Conservation (phyloP, 768 basidiomycete species). For the Tubosaeta brunneosetosa region DNA sequence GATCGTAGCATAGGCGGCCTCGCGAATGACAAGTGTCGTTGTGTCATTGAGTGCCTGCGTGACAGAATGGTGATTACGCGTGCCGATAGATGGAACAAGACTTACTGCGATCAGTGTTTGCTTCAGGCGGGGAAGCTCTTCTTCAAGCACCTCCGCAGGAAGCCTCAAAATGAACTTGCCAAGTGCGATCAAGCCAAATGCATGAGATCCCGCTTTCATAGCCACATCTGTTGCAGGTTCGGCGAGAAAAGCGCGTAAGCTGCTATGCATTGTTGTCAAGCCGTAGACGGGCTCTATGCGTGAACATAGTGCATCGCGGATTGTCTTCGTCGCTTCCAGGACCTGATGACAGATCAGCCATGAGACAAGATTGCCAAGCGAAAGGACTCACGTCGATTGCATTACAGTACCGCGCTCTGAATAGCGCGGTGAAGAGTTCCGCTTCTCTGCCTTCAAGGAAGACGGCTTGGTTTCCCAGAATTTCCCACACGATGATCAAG, state of each 20-base stretch:
- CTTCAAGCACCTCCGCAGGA: constrained; percentile 80
- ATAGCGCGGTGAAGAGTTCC: constrained; percentile 65
- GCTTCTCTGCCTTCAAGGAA: constrained; percentile 78
- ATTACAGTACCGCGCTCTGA: constrained; percentile 70
- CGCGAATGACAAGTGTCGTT: constrained; percentile 71
- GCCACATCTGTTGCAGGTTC: constrained; percentile 49
- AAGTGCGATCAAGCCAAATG: constrained; percentile 79
- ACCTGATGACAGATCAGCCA: constrained; percentile 43
- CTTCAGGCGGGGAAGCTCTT: constrained; percentile 76
- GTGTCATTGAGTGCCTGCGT: constrained; percentile 67
- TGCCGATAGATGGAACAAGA: not conserved
- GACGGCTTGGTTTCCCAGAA: constrained; percentile 67
- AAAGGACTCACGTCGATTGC: constrained; percentile 54
- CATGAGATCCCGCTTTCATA: constrained; percentile 62
- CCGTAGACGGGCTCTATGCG: constrained; percentile 83
- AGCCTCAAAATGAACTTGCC: constrained; percentile 80
- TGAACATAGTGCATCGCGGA: constrained; percentile 68
- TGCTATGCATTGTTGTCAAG: constrained; percentile 75
- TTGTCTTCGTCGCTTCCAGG: constrained; percentile 75
- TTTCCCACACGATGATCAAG: constrained; percentile 78
- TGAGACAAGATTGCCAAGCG: not conserved
- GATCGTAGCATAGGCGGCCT: constrained; percentile 77
- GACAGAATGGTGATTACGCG: not conserved
- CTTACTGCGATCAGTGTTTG: constrained; percentile 65
- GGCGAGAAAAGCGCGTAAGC: constrained; percentile 58